Percentiles rank a stretch among this genome's conserved stretches.
Evolutionary conservation across 169 alveolate genomes (phyloP).

Genomic region (Blepharisma undulans): DNA sequence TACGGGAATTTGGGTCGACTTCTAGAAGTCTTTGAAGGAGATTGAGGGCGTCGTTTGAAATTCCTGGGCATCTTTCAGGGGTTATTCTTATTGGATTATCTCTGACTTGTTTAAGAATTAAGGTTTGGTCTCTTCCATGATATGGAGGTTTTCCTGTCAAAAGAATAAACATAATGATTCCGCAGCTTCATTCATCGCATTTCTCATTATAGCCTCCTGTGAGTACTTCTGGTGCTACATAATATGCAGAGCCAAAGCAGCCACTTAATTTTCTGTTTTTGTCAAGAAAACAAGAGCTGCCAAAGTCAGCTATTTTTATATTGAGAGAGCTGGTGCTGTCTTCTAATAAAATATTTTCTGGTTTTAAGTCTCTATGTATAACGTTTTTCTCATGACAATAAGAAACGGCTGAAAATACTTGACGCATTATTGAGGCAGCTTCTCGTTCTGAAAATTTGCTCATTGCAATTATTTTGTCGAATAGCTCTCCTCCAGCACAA

Average conservation of each 20-base stretch:
- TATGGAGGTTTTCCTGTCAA: slow-evolving; percentile 54
- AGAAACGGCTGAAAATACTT: slow-evolving; percentile 45
- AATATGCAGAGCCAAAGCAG: slow-evolving; percentile 15
- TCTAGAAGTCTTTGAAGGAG: background rate
- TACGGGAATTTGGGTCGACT: background rate
- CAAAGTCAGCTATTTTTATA: slow-evolving; percentile 34
- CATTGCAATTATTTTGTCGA: slow-evolving; percentile 43
- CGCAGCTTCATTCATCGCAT: slow-evolving; percentile 62
- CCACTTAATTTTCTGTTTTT: background rate
- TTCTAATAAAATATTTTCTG: slow-evolving; percentile 57
- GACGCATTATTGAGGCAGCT: slow-evolving; percentile 47
- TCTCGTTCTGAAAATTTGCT: slow-evolving; percentile 38
- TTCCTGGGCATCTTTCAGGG: slow-evolving; percentile 1
- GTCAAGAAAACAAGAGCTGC: background rate
- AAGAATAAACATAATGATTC: slow-evolving; percentile 53
- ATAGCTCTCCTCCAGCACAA: slow-evolving; percentile 57
- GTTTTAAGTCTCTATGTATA: slow-evolving; percentile 58
- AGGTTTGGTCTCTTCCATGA: slow-evolving; percentile 33
- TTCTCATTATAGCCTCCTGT: slow-evolving; percentile 19
- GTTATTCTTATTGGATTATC: background rate
- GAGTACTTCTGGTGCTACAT: slow-evolving; percentile 32
- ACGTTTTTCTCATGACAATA: slow-evolving; percentile 57
- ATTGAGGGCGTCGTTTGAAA: slow-evolving; percentile 10
- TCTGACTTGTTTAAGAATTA: background rate
- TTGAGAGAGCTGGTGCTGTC: slow-evolving; percentile 37